These are phyloP conservation scores for Tricholoma matsutake DNA, from an alignment of 768 basidiomycete species.

Conservation along the genomic window DNA sequence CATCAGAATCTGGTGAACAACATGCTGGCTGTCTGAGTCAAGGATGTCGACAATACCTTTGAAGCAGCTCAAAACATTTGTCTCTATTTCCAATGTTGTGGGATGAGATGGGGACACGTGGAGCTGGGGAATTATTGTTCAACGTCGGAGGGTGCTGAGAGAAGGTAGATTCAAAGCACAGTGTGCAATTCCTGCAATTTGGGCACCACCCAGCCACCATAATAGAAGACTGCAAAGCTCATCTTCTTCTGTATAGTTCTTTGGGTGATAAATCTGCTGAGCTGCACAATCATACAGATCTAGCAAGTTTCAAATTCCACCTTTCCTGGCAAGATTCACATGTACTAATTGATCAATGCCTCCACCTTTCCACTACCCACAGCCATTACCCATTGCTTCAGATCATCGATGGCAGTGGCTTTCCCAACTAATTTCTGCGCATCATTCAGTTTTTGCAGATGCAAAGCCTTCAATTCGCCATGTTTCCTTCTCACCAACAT, in stretches of 20 bases:
- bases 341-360: too few species aligned
- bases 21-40: too few species aligned
- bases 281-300: too few species aligned
- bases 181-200: conserved; percentile 17
- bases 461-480: background rate
- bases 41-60: too few species aligned
- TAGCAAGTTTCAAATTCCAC: too few species aligned
- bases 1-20: too few species aligned
- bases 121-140: conserved; percentile 6
- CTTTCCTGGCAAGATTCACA: too few species aligned
- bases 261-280: too few species aligned
- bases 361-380: too few species aligned
- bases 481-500: background rate
- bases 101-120: conserved; percentile 4
- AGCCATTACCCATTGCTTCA: too few species aligned
- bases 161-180: conserved; percentile 14
- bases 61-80: too few species aligned
- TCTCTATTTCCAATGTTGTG: background rate
- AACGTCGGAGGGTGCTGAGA: conserved; percentile 11
- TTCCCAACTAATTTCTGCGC: conserved; percentile 8
- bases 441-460: background rate
- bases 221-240: conserved; percentile 15
- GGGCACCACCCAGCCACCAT: conserved; percentile 17
- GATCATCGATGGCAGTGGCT: background rate
- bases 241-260: background rate